Evolutionary conservation across 2,329 filamentous ascomycete species (phyloP).

Genomic region (Colletotrichum graminicola): DNA sequence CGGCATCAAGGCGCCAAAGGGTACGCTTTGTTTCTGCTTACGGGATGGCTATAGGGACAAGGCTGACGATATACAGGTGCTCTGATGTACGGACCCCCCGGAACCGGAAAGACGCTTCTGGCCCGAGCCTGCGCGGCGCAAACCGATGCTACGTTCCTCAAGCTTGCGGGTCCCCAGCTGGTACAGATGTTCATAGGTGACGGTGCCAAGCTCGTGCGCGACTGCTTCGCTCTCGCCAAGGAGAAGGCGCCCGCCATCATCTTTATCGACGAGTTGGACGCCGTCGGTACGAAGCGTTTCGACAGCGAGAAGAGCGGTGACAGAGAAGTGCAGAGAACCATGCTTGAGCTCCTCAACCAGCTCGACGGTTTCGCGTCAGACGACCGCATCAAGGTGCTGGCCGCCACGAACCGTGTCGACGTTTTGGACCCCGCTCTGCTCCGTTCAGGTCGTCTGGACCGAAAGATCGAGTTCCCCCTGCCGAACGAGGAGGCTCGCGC

Average conservation of each 20-base stretch:
- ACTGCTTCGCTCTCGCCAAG: conserved; percentile 97
- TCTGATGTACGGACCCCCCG: conserved; percentile 95
- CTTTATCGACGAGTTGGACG: conserved; percentile 98
- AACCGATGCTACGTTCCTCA: conserved; percentile 98
- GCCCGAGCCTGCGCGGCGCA: conserved; percentile 97
- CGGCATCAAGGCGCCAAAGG: conserved; percentile 98
- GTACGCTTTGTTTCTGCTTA: conserved; percentile 62
- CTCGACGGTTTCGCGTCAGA: conserved; percentile 97
- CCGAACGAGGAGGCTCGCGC: conserved; percentile 98
- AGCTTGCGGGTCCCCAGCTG: conserved; percentile 95
- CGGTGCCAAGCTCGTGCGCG: conserved; percentile 95
- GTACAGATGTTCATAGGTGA: conserved; percentile 99
- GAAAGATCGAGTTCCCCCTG: conserved; percentile 98
- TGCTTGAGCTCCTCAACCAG: conserved; percentile 98
- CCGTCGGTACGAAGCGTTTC: conserved; percentile 98
- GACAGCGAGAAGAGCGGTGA: conserved; percentile 98
- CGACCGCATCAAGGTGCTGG: conserved; percentile 95
- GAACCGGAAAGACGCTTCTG: conserved; percentile 91
- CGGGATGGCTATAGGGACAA: conserved; percentile 27
- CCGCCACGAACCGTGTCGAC: conserved; percentile 94
- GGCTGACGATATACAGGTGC: conserved; percentile 72
- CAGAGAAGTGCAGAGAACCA: conserved; percentile 96
- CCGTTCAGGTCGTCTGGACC: conserved; percentile 90
- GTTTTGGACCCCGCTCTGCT: conserved; percentile 92
- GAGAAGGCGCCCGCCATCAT: conserved; percentile 99